A percentile compares a stretch with the other conserved stretches of the same genome.
Evolutionary conservation across 1,139 yeast genomes (phyloP).

Genomic region (Yamadazyma dushanensis): DNA sequence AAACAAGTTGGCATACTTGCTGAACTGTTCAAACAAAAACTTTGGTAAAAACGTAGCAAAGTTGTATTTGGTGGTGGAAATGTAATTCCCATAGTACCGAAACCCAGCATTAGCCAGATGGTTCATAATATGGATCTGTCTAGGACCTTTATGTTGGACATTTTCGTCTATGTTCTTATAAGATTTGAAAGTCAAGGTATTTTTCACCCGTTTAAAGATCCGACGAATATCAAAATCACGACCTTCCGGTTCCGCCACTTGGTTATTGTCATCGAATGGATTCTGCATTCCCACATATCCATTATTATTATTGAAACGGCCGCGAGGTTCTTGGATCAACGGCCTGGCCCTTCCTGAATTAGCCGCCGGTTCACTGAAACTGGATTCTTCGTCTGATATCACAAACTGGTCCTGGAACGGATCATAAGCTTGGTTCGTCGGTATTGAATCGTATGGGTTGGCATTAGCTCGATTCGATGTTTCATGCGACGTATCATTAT

Average conservation of each 20-base stretch:
- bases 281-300: constrained; percentile 21
- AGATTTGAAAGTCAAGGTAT: constrained; percentile 11
- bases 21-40: constrained; percentile 92
- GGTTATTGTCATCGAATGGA: constrained; percentile 35
- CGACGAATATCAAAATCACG: constrained; percentile 18
- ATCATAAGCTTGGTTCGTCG: constrained; percentile 11
- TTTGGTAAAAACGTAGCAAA: constrained; percentile 92
- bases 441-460: constrained; percentile 8
- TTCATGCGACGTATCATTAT: no score
- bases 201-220: constrained; percentile 12
- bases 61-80: constrained; percentile 96
- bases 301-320: constrained; percentile 1
- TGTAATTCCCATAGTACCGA: constrained; percentile 77
- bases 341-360: constrained; percentile 1
- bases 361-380: neutral
- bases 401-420: constrained; percentile 17
- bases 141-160: constrained; percentile 41
- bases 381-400: constrained; percentile 9
- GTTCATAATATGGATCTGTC: constrained; percentile 71
- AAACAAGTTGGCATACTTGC: constrained; percentile 94
- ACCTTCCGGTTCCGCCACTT: constrained; percentile 11
- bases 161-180: constrained; percentile 9
- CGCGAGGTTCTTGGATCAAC: neutral
- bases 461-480: neutral
- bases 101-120: constrained; percentile 50